These are phyloP conservation scores for Carex scoparia DNA, from an alignment of 176 grass and related monocot species.

Conservation along the genomic window DNA sequence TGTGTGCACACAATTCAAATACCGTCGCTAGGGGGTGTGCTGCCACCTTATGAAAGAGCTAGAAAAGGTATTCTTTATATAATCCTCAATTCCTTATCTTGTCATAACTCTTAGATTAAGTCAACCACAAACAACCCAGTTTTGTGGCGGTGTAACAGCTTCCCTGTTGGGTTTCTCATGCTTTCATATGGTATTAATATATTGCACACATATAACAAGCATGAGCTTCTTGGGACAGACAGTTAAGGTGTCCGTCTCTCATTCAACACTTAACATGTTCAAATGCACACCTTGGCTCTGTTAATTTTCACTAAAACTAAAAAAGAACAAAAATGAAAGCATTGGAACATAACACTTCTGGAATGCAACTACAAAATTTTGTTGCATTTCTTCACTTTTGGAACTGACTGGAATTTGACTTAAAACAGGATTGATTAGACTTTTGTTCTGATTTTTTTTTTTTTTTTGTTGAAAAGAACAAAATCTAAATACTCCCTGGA, in stretches of 20 bases:
- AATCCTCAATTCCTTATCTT: background rate
- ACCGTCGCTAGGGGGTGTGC: conserved; percentile 57
- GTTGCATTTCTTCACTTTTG: background rate
- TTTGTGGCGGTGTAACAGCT: background rate
- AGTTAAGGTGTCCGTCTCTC: no score
- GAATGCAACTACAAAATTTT: background rate
- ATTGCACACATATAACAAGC: background rate
- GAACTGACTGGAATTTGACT: background rate
- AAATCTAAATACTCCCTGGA: background rate
- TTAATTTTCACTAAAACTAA: background rate
- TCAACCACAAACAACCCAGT: background rate
- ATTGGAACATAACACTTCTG: background rate
- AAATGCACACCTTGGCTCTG: background rate
- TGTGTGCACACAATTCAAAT: conserved; percentile 42
- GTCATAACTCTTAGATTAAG: background rate
- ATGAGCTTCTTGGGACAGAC: background rate
- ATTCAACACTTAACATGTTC: background rate
- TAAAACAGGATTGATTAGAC: background rate
- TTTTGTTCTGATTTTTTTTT: background rate
- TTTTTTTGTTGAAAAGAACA: background rate
- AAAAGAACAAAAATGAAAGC: background rate
- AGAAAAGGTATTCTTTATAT: conserved; percentile 43
- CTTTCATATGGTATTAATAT: background rate
- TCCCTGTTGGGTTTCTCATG: background rate
- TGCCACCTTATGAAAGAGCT: conserved; percentile 48